Conservation (phyloP, 768 basidiomycete genomes). For the Serendipita sp. region DNA sequence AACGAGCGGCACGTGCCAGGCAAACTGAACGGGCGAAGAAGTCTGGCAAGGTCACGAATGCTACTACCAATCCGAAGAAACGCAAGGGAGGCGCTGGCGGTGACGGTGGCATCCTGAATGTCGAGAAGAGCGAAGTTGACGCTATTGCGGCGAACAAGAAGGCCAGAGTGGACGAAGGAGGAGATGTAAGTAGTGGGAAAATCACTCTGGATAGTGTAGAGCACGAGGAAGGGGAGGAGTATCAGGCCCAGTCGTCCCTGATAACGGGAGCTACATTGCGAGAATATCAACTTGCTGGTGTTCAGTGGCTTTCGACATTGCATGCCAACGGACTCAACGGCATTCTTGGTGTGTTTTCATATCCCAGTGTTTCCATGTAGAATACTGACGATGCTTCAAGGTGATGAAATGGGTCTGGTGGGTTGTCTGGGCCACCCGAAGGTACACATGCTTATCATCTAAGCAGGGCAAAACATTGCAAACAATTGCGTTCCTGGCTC, state of each 20-base stretch:
- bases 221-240: constrained; percentile 24
- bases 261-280: constrained; percentile 77
- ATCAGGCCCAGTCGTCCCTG: constrained; percentile 41
- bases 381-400: constrained; percentile 25
- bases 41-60: constrained; percentile 9
- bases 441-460: constrained; percentile 3
- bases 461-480: constrained; percentile 58
- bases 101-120: constrained; percentile 6
- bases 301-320: constrained; percentile 87
- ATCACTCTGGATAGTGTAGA: background rate
- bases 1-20: constrained; percentile 13
- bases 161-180: background rate
- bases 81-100: constrained; percentile 15
- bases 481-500: constrained; percentile 84
- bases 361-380: background rate
- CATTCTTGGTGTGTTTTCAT: constrained; percentile 39
- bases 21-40: constrained; percentile 4
- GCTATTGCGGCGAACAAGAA: constrained; percentile 12
- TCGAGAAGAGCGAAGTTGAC: constrained; percentile 8
- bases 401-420: constrained; percentile 92
- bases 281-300: constrained; percentile 82
- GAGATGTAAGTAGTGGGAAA: constrained; percentile 5
- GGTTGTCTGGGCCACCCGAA: constrained; percentile 16
- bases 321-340: constrained; percentile 75
- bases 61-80: constrained; percentile 16